phyloP scores from a whole-genome alignment of 257 asterid genomes.

The Solanum ossicruentum region DNA sequence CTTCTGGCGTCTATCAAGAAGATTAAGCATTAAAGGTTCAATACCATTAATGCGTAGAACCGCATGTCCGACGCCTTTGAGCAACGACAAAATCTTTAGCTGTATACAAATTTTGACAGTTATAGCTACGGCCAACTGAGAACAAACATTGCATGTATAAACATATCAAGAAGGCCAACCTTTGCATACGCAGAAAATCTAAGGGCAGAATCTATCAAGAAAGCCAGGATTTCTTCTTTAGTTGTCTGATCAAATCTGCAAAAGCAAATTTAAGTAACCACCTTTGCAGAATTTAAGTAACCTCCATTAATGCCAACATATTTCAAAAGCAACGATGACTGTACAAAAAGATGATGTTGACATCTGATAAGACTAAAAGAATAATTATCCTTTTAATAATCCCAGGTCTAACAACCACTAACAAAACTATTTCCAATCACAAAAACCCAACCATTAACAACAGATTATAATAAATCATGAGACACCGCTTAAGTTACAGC shows the following conservation, averaged over 20 bases:
- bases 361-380: neutral
- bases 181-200: slow-evolving; percentile 55
- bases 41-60: slow-evolving; percentile 36
- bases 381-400: neutral
- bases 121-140: neutral
- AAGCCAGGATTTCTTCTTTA: slow-evolving; percentile 45
- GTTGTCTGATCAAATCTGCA: slow-evolving; percentile 59
- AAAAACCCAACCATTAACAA: neutral
- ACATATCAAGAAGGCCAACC: slow-evolving; percentile 30
- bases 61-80: slow-evolving; percentile 57
- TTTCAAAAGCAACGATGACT: neutral
- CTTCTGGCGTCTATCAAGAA: slow-evolving; percentile 39
- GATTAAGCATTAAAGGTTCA: slow-evolving; percentile 40
- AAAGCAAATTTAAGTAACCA: slow-evolving; percentile 1
- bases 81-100: slow-evolving; percentile 56
- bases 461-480: neutral
- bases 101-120: slow-evolving; percentile 20
- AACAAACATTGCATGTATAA: slow-evolving; percentile 1
- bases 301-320: neutral
- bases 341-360: neutral
- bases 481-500: neutral
- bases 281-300: neutral
- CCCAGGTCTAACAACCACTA: neutral
- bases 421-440: neutral
- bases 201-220: slow-evolving; percentile 40